phyloP scores from a whole-genome alignment of 805 yeast species.

The Peterozyma toletana region DNA sequence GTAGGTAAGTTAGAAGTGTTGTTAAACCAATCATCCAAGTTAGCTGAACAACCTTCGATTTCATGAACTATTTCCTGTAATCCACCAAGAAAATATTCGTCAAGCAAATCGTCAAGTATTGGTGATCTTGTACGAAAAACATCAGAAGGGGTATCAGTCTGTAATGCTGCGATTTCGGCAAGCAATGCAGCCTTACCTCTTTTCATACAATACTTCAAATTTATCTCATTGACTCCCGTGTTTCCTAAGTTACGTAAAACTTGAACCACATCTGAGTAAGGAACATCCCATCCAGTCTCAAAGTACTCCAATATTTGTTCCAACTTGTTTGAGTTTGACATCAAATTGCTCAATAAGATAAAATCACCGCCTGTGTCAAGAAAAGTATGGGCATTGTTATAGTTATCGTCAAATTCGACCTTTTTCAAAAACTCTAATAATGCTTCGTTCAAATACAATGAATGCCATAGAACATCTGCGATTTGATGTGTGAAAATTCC shows the following conservation, averaged over 20 bases:
- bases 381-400: constrained; percentile 41
- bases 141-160: not conserved
- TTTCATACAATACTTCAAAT: constrained; percentile 41
- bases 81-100: constrained; percentile 47
- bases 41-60: constrained; percentile 27
- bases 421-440: constrained; percentile 41
- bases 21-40: constrained; percentile 34
- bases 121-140: constrained; percentile 29
- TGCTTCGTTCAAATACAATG: constrained; percentile 47
- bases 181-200: constrained; percentile 46
- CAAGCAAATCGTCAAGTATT: constrained; percentile 30
- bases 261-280: constrained; percentile 33
- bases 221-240: constrained; percentile 18
- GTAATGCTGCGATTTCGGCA: constrained; percentile 29
- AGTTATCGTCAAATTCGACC: constrained; percentile 44
- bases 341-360: constrained; percentile 32
- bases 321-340: constrained; percentile 15
- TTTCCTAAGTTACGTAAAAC: constrained; percentile 32
- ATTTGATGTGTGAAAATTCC: constrained; percentile 60
- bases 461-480: constrained; percentile 65
- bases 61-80: constrained; percentile 37
- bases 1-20: constrained; percentile 10
- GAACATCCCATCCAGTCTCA: constrained; percentile 31
- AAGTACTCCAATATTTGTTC: constrained; percentile 15
- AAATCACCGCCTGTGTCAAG: constrained; percentile 65